Percentiles rank a stretch among this genome's conserved stretches.
These are phyloP conservation scores for Spergularia bocconei DNA, from an alignment of 148 eudicot genomes.

Conservation along the genomic window DNA sequence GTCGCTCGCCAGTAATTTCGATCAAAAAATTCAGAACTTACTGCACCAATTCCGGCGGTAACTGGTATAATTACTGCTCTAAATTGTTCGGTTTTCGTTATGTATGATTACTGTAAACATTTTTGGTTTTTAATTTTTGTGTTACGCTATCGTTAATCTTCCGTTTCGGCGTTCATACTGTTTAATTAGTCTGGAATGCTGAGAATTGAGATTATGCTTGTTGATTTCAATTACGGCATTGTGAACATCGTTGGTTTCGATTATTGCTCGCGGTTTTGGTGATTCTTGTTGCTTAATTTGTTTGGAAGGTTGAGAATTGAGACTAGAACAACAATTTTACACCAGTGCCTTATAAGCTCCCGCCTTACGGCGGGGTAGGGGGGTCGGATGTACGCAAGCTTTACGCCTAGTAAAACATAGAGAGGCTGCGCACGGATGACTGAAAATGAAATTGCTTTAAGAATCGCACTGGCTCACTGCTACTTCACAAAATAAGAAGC, in stretches of 20 bases:
- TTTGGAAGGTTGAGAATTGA: too few relatives aligned
- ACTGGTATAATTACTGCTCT: slow-evolving; percentile 43
- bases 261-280: not conserved
- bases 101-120: not conserved
- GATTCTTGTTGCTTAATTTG: not conserved
- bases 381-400: too few relatives aligned
- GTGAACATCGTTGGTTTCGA: not conserved
- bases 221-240: too few relatives aligned
- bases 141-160: not conserved
- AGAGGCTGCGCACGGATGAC: too few relatives aligned
- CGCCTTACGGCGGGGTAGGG: too few relatives aligned
- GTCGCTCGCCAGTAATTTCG: slow-evolving; percentile 50
- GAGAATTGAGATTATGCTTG: too few relatives aligned
- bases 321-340: too few relatives aligned
- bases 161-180: not conserved
- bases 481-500: too few relatives aligned
- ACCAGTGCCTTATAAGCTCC: too few relatives aligned
- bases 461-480: too few relatives aligned
- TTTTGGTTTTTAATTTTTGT: not conserved
- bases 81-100: not conserved
- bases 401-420: too few relatives aligned
- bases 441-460: too few relatives aligned
- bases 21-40: slow-evolving; percentile 74
- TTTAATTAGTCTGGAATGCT: not conserved
- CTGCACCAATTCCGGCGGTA: slow-evolving; percentile 58